Percentiles rank a stretch among this genome's conserved stretches.
Conservation (phyloP, 306 rosid genomes). For the Trifolium pratense region DNA sequence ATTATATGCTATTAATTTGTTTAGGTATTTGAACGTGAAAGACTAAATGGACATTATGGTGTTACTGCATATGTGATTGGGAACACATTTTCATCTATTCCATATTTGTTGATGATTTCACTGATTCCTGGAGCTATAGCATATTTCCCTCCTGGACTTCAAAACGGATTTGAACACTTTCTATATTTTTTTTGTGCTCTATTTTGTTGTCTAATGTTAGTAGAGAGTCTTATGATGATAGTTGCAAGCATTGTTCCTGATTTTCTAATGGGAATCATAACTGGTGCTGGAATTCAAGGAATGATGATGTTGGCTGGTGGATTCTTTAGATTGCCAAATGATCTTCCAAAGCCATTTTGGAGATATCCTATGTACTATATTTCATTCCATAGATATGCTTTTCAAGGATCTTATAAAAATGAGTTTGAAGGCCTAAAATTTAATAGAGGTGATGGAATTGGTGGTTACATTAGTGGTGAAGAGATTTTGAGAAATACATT, state of each 20-base stretch:
- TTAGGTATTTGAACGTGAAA: conserved; percentile 71
- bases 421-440: conserved; percentile 59
- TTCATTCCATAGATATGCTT: conserved; percentile 67
- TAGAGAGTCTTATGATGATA: conserved; percentile 86
- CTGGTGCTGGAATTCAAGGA: conserved; percentile 78
- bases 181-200: conserved; percentile 47
- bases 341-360: conserved; percentile 62
- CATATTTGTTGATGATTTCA: conserved; percentile 52
- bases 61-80: conserved; percentile 59
- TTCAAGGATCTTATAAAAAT: conserved; percentile 71
- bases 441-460: conserved; percentile 15
- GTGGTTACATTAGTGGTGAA: conserved; percentile 49
- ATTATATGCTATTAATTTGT: background rate
- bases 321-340: conserved; percentile 60
- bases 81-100: conserved; percentile 70
- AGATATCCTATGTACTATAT: conserved; percentile 62
- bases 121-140: conserved; percentile 61
- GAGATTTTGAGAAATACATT: conserved; percentile 45
- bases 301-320: conserved; percentile 63
- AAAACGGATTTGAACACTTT: conserved; percentile 47
- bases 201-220: conserved; percentile 58
- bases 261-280: conserved; percentile 76
- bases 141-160: conserved; percentile 66
- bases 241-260: conserved; percentile 71
- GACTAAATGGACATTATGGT: conserved; percentile 77